Base-by-base conservation (phyloP, 768 basidiomycete species). In the Infundibulicybe gibba region DNA sequence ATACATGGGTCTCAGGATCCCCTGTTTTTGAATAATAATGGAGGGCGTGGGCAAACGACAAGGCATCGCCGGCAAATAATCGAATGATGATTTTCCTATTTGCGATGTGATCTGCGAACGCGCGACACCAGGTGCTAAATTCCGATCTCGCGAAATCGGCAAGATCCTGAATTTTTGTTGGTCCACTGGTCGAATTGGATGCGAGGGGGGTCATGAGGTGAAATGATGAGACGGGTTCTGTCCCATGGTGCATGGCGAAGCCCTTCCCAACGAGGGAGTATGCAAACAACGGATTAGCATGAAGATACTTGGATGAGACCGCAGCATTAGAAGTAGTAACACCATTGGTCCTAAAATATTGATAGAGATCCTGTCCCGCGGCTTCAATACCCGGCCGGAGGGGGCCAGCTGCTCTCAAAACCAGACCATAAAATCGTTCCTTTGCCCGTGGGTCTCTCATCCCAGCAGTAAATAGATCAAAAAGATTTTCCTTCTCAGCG, bases 271-370 rank as follows among this genome's bases (percentile, higher is more conserved):
- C 57, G 6, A 61, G 54, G 2, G 70, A 70, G 50, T 71, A 75
- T 0, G 66, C 63, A 42, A 77, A 77, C 0, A 72, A 73, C 2
- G 77, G 77, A 49, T 80, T 80, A 30, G 70, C 44, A 20, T 65
- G 48, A 4, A 54, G 68, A 2, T 66, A 62, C 5, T 50, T 40
- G 4, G 52, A 39, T 19, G 49, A 43, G 3, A 59, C 43, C 3
- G 47, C 49, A 1, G 49, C 39, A 16, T 53, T 47, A 12, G 54
- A 42, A 32, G 63, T 59, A 0, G 71, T 72, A 3, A 69, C 62
- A 2, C 77, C 77, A 0, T 68, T 66, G 39, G 61, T 60, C 72
- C 75, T 75, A 53, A 64, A 75, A n/a, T 58, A 54, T 8, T 49
- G 44, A 49, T 59, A 65, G 16, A 58, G 59, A 1, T 64, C 53